These are phyloP conservation scores for Emericellopsis atlantica DNA, from an alignment of 2,329 filamentous ascomycete species.

Conservation along the genomic window DNA sequence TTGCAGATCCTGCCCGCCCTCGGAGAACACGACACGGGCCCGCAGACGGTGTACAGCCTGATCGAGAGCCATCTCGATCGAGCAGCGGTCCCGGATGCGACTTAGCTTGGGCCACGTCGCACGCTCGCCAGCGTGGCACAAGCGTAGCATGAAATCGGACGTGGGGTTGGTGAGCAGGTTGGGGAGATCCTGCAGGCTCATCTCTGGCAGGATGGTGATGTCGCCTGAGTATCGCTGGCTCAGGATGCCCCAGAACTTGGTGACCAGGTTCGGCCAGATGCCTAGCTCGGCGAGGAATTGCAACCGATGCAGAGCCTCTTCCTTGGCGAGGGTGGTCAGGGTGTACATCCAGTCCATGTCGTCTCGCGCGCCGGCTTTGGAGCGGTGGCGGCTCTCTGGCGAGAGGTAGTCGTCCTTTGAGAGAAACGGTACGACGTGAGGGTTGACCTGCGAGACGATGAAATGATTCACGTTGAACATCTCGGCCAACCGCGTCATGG, in stretches of 20 bases:
- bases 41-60: slow-evolving; percentile 57
- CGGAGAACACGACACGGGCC: slow-evolving; percentile 56
- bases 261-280: slow-evolving; percentile 65
- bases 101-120: slow-evolving; percentile 89
- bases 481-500: slow-evolving; percentile 78
- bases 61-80: slow-evolving; percentile 78
- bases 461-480: slow-evolving; percentile 99
- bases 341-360: slow-evolving; percentile 49
- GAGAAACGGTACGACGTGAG: slow-evolving; percentile 81
- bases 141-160: slow-evolving; percentile 71
- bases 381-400: slow-evolving; percentile 16
- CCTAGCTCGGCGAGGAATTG: slow-evolving; percentile 71
- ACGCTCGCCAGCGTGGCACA: slow-evolving; percentile 64
- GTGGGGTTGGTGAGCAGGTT: slow-evolving; percentile 75
- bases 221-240: slow-evolving; percentile 90
- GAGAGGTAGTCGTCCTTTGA: slow-evolving; percentile 54
- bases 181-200: slow-evolving; percentile 61
- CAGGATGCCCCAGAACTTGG: slow-evolving; percentile 68
- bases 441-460: slow-evolving; percentile 94
- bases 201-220: slow-evolving; percentile 82
- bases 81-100: slow-evolving; percentile 74
- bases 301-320: slow-evolving; percentile 69
- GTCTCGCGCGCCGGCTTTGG: slow-evolving; percentile 14
- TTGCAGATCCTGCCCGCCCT: slow-evolving; percentile 41
- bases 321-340: slow-evolving; percentile 61